Conservation (phyloP, 805 yeast species). For the Starmerella floris region DNA sequence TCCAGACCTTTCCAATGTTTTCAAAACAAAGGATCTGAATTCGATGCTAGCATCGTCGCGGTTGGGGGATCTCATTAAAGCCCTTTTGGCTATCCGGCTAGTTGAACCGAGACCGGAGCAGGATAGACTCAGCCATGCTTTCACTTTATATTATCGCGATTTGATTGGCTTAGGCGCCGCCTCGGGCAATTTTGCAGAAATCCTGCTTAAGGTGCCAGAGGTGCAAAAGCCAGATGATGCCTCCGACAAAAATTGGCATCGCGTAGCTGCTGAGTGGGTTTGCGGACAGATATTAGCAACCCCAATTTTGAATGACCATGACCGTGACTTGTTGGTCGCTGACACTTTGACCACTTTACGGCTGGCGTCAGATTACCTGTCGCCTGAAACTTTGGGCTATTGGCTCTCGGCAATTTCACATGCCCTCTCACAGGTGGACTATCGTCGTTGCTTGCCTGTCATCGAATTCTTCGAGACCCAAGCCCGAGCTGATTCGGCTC, state of each 20-base stretch:
- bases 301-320: slow-evolving; percentile 1
- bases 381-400: slow-evolving; percentile 57
- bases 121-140: slow-evolving; percentile 51
- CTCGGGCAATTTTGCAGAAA: slow-evolving; percentile 4
- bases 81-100: slow-evolving; percentile 35
- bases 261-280: slow-evolving; percentile 52
- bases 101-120: slow-evolving; percentile 44
- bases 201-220: not conserved
- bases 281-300: slow-evolving; percentile 13
- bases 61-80: not conserved
- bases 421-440: slow-evolving; percentile 44
- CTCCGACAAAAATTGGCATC: slow-evolving; percentile 64
- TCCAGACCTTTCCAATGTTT: too few relatives aligned
- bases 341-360: slow-evolving; percentile 11
- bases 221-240: not conserved
- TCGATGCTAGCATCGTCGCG: not conserved
- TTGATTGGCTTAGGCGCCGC: slow-evolving; percentile 32
- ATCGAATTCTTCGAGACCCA: not conserved
- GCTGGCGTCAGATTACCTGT: slow-evolving; percentile 44
- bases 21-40: not conserved
- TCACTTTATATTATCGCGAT: slow-evolving; percentile 44
- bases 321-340: not conserved
- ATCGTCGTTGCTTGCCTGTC: slow-evolving; percentile 39
- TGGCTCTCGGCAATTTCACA: slow-evolving; percentile 74
- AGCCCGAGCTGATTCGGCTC: slow-evolving; percentile 5